Evolutionary conservation across 306 rosid species (phyloP).

Genomic region (Dalbergia cultrata): DNA sequence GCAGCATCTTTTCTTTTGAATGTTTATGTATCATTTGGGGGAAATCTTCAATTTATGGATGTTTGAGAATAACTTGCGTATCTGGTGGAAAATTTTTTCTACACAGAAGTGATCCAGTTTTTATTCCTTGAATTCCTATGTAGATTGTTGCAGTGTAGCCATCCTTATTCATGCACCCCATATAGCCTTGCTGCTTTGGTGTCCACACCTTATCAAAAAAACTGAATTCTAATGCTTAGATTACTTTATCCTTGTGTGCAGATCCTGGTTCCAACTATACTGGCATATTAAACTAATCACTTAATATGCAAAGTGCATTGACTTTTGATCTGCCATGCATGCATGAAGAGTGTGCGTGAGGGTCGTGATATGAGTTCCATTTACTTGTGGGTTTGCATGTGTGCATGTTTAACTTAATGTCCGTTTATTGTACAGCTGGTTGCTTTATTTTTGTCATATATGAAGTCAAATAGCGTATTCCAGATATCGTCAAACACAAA

Average conservation of each 20-base stretch:
- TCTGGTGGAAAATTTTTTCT: constrained; percentile 9
- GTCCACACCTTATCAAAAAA: not conserved
- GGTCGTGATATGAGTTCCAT: constrained; percentile 9
- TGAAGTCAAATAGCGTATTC: constrained; percentile 16
- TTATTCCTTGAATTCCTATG: constrained; percentile 13
- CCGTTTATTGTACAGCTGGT: constrained; percentile 19
- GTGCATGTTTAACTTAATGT: constrained; percentile 6
- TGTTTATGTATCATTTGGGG: not conserved
- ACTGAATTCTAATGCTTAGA: constrained; percentile 30
- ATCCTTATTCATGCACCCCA: constrained; percentile 7
- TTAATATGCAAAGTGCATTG: constrained; percentile 2
- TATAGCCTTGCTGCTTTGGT: constrained; percentile 19
- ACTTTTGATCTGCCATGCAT: not conserved
- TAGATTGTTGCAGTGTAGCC: not conserved
- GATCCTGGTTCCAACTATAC: constrained; percentile 14
- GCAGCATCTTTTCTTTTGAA: not conserved
- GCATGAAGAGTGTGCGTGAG: not conserved
- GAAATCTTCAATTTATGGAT: not conserved
- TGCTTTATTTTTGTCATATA: constrained; percentile 17
- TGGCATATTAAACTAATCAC: not conserved
- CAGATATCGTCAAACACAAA: constrained; percentile 20
- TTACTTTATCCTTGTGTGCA: not conserved
- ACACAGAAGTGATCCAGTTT: constrained; percentile 14
- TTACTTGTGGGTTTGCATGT: constrained; percentile 6
- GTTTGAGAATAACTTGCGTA: not conserved